A percentile compares a stretch with the other conserved stretches of the same genome.
Evolutionary conservation across 192 early-diverging fungal genomes (phyloP).

Genomic region (Entomortierella lignicola): DNA sequence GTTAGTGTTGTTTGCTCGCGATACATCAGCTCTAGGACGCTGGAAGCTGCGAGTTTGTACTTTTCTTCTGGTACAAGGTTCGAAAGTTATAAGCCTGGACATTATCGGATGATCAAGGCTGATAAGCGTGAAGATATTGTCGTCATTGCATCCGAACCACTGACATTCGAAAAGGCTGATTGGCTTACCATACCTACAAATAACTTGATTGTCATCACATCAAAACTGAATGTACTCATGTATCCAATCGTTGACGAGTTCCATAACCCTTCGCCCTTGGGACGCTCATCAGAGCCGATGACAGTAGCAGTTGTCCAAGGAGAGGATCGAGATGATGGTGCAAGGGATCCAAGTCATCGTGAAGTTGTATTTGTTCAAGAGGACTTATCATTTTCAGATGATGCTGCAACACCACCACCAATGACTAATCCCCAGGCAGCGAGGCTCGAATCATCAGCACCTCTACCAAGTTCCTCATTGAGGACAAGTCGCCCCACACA

Average conservation of each 20-base stretch:
- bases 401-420: background rate
- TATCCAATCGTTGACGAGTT: conserved; percentile 80
- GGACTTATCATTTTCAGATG: conserved; percentile 2
- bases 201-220: conserved; percentile 78
- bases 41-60: conserved; percentile 80
- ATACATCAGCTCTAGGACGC: conserved; percentile 74
- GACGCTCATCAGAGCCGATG: conserved; percentile 19
- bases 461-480: background rate
- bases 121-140: conserved; percentile 85
- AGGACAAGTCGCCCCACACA: background rate
- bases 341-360: conserved; percentile 29
- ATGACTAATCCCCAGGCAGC: background rate
- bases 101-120: conserved; percentile 78
- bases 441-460: conserved; percentile 2
- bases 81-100: conserved; percentile 69
- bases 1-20: conserved; percentile 79
- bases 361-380: conserved; percentile 53
- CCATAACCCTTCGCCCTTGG: conserved; percentile 56
- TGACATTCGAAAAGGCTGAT: conserved; percentile 84
- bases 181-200: conserved; percentile 86
- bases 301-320: conserved; percentile 44
- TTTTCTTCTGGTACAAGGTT: conserved; percentile 85
- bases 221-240: conserved; percentile 78
- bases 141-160: conserved; percentile 82
- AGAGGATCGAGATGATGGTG: conserved; percentile 41